These are phyloP conservation scores for Metarhizium album DNA, from an alignment of 2,329 filamentous ascomycete genomes.

Conservation along the genomic window DNA sequence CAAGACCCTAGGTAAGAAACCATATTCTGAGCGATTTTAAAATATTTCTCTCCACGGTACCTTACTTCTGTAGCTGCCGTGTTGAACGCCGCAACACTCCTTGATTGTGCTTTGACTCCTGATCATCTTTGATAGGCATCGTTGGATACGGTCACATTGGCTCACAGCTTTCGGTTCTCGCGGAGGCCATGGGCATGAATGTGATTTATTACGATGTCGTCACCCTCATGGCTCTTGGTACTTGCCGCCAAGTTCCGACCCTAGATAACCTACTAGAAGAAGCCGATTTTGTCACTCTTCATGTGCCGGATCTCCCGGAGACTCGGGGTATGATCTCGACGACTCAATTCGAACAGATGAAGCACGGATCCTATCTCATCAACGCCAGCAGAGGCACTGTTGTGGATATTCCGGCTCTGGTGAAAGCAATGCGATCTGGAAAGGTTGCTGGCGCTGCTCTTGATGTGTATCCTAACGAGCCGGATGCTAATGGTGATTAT, in stretches of 20 bases:
- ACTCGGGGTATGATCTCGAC: constrained; percentile 87
- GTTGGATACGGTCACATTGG: constrained; percentile 97
- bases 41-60: neutral
- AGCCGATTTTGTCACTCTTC: constrained; percentile 87
- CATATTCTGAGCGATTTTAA: neutral
- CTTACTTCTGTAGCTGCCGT: neutral
- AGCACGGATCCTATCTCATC: constrained; percentile 84
- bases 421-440: constrained; percentile 74
- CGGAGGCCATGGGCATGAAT: constrained; percentile 95
- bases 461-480: constrained; percentile 92
- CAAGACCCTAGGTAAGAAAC: constrained; percentile 70
- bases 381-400: constrained; percentile 92
- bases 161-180: constrained; percentile 86
- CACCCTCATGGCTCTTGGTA: constrained; percentile 90
- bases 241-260: constrained; percentile 68
- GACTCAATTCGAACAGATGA: constrained; percentile 76
- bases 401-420: constrained; percentile 84
- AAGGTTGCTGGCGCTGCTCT: constrained; percentile 91
- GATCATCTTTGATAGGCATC: constrained; percentile 48
- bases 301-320: constrained; percentile 88
- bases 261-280: constrained; percentile 65
- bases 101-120: neutral
- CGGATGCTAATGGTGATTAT: constrained; percentile 87
- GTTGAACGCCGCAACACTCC: neutral
- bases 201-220: constrained; percentile 96